A percentile compares a stretch with the other conserved stretches of the same genome.
Evolutionary conservation across 257 asterid genomes (phyloP).

Genomic region (Salvia hispanica): DNA sequence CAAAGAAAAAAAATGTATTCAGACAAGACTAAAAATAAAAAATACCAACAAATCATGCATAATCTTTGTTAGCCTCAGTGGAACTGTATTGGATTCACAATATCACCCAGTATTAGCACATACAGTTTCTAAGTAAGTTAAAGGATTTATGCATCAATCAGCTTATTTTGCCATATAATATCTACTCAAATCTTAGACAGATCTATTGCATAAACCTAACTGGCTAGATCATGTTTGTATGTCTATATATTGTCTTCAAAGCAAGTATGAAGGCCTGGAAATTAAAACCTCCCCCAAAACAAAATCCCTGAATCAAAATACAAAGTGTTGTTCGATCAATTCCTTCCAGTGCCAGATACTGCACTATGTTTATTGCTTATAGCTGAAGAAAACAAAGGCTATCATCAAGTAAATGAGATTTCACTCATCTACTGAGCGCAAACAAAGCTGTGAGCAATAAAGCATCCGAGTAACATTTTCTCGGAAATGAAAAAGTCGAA

Average conservation of each 20-base stretch:
- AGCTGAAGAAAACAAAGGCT: background rate
- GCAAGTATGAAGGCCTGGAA: conserved; percentile 7
- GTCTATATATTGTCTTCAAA: background rate
- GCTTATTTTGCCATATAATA: background rate
- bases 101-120: background rate
- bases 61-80: background rate
- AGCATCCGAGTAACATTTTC: background rate
- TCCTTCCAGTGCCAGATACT: background rate
- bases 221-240: background rate
- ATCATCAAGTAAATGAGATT: background rate
- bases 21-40: background rate
- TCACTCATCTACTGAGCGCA: background rate
- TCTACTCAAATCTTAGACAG: background rate
- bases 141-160: background rate
- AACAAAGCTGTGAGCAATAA: background rate
- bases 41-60: conserved; percentile 4
- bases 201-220: conserved; percentile 9
- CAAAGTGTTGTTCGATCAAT: background rate
- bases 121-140: background rate
- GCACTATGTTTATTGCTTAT: background rate
- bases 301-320: background rate
- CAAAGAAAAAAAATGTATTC: background rate
- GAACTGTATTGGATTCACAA: background rate
- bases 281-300: background rate
- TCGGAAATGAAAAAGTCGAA: background rate